Conservation (phyloP, 805 yeast genomes). For the Barnettozyma botsteinii region DNA sequence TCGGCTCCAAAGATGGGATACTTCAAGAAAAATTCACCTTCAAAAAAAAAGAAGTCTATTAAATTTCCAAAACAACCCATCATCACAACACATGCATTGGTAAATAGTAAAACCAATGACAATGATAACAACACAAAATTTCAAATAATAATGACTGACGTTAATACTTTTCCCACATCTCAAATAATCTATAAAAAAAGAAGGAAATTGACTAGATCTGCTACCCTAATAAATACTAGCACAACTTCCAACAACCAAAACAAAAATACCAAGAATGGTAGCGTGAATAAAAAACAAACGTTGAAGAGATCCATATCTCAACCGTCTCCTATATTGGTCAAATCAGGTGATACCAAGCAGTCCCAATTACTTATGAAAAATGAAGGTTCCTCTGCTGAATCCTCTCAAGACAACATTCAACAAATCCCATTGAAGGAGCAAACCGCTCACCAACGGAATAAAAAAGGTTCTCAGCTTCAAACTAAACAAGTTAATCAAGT, state of each 20-base stretch:
- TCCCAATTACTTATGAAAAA: not conserved
- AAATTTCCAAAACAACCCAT: not conserved
- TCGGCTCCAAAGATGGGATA: constrained; percentile 25
- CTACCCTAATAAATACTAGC: constrained; percentile 12
- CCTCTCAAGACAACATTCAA: not conserved
- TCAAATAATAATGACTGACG: constrained; percentile 34
- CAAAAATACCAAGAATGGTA: not conserved
- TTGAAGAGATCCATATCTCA: constrained; percentile 23
- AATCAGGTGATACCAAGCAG: not conserved
- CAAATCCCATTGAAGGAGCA: not conserved
- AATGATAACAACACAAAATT: constrained; percentile 19
- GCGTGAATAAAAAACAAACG: constrained; percentile 13
- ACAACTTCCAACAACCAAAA: not conserved
- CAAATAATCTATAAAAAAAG: constrained; percentile 8
- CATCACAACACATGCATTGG: not conserved
- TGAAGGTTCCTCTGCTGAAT: not conserved
- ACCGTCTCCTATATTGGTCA: constrained; percentile 17
- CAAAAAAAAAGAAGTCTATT: not conserved
- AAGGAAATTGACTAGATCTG: constrained; percentile 20
- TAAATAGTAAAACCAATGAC: constrained; percentile 2
- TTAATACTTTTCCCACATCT: constrained; percentile 21
- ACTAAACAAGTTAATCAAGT: not conserved
- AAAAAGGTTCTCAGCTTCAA: not conserved
- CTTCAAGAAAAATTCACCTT: constrained; percentile 21
- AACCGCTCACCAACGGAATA: not conserved